A percentile compares a stretch with the other conserved stretches of the same genome.
Conservation (phyloP, 2,329 filamentous ascomycete species). For the Venturia oleaginea region DNA sequence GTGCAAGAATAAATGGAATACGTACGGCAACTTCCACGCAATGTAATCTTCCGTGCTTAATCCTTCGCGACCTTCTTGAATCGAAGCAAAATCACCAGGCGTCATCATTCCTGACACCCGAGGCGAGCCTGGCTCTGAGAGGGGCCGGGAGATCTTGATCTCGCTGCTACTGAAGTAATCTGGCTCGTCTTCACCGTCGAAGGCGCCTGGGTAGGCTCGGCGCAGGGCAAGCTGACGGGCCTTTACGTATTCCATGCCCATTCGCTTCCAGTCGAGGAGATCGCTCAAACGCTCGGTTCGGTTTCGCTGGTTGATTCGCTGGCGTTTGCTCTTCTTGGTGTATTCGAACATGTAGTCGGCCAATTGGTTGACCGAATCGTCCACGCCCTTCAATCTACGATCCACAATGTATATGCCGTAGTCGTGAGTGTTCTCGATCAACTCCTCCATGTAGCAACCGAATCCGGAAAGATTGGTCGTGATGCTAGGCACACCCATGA, state of each 20-base stretch:
- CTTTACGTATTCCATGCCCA: slow-evolving; percentile 99
- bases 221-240: slow-evolving; percentile 85
- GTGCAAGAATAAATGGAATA: neutral
- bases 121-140: slow-evolving; percentile 89
- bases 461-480: slow-evolving; percentile 97
- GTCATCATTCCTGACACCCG: slow-evolving; percentile 98
- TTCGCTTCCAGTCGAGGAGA: slow-evolving; percentile 95
- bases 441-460: slow-evolving; percentile 98
- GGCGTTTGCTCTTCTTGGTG: slow-evolving; percentile 81
- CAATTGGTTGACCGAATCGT: slow-evolving; percentile 95
- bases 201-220: slow-evolving; percentile 83
- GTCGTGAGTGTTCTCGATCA: slow-evolving; percentile 95
- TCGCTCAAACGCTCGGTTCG: slow-evolving; percentile 91
- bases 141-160: slow-evolving; percentile 87
- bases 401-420: slow-evolving; percentile 99
- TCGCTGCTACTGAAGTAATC: slow-evolving; percentile 89
- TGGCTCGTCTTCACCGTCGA: slow-evolving; percentile 66
- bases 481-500: slow-evolving; percentile 98
- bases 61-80: slow-evolving; percentile 90
- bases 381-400: slow-evolving; percentile 85
- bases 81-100: slow-evolving; percentile 89
- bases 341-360: slow-evolving; percentile 92
- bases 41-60: slow-evolving; percentile 96
- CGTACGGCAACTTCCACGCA: slow-evolving; percentile 95
- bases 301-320: slow-evolving; percentile 98